These are phyloP conservation scores for Blastomyces parvus DNA, from an alignment of 2,329 filamentous ascomycete genomes.

Conservation along the genomic window DNA sequence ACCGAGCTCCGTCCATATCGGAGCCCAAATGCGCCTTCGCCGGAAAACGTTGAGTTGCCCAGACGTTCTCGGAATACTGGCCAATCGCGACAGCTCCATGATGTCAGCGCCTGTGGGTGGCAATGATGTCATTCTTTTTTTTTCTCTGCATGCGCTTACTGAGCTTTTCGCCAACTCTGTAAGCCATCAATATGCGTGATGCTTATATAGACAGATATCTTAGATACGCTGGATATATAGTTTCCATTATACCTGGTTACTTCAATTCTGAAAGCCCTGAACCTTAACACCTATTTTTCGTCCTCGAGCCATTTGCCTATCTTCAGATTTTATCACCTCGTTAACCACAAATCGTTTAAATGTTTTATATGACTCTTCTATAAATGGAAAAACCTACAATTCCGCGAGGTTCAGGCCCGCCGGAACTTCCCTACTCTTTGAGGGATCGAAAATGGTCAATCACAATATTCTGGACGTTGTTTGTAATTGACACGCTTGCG, in stretches of 20 bases:
- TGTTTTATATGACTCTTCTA: conserved; percentile 9
- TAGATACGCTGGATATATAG: background rate
- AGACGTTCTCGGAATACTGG: background rate
- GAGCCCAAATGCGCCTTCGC: too few species aligned
- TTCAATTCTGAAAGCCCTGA: background rate
- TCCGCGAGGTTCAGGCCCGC: conserved; percentile 27
- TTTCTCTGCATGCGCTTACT: background rate
- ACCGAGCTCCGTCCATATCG: too few species aligned
- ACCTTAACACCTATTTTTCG: background rate
- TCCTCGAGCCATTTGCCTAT: background rate
- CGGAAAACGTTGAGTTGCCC: too few species aligned
- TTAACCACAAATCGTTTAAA: background rate
- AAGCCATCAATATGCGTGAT: too few species aligned
- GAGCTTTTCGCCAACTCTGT: background rate
- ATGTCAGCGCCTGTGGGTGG: background rate
- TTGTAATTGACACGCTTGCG: conserved; percentile 49
- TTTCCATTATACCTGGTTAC: too few species aligned
- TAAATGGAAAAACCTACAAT: conserved; percentile 27
- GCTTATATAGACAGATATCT: background rate
- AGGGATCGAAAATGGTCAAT: conserved; percentile 47
- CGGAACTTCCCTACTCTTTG: conserved; percentile 48
- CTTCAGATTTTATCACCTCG: background rate
- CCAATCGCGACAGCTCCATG: background rate
- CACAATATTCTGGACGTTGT: conserved; percentile 50
- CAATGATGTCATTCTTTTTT: background rate